phyloP scores from a whole-genome alignment of 176 grass and related monocot species.

The Musa itinerans region DNA sequence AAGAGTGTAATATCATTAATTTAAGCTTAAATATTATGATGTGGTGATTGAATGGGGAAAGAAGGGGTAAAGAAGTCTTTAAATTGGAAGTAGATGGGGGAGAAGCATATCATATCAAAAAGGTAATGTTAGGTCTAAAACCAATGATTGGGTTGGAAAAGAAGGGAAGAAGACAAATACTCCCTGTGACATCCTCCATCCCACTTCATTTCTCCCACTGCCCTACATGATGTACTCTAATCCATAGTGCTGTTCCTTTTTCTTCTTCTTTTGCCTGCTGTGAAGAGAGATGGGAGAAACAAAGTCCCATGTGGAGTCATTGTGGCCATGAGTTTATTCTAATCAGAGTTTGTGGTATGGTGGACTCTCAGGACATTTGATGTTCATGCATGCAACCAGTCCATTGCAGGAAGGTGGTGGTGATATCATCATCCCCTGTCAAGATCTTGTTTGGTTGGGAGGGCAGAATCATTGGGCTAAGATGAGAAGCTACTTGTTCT shows the following conservation, averaged over 20 bases:
- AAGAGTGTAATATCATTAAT: too few relatives aligned
- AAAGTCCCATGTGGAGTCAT: neutral
- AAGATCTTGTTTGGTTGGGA: neutral
- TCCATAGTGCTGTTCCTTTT: neutral
- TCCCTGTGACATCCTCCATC: neutral
- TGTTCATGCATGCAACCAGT: conserved; percentile 1
- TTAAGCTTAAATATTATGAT: too few relatives aligned
- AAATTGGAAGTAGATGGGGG: neutral
- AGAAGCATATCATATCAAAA: neutral
- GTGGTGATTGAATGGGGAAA: neutral
- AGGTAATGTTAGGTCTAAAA: neutral
- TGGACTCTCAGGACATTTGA: neutral
- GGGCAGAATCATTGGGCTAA: neutral
- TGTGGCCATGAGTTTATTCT: neutral
- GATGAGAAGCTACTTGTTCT: neutral
- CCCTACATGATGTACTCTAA: neutral
- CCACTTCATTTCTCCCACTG: neutral
- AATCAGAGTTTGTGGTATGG: neutral
- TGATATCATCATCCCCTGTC: neutral
- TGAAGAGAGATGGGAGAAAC: neutral
- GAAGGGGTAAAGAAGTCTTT: neutral
- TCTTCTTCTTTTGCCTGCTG: neutral
- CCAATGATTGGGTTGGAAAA: neutral
- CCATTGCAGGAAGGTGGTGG: neutral
- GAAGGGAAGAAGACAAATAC: conserved; percentile 1